These are phyloP conservation scores for Naumovozyma baii DNA, from an alignment of 805 yeast species.

Conservation along the genomic window DNA sequence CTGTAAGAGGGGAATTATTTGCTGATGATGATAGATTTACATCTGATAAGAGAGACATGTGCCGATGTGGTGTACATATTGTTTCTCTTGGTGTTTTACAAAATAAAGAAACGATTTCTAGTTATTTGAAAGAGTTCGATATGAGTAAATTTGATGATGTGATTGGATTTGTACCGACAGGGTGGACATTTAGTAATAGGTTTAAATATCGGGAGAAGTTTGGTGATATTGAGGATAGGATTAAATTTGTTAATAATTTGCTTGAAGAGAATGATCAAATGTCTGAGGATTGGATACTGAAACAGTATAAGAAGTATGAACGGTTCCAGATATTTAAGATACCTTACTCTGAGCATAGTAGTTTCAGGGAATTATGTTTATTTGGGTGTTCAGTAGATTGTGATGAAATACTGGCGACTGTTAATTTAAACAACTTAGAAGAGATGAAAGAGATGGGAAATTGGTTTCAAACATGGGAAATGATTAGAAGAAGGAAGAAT, in stretches of 20 bases:
- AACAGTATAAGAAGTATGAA: constrained; percentile 28
- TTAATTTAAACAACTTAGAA: constrained; percentile 34
- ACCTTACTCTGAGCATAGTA: constrained; percentile 93
- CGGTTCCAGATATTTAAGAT: constrained; percentile 45
- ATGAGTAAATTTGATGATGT: constrained; percentile 28
- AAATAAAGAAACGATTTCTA: constrained; percentile 26
- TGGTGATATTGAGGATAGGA: constrained; percentile 10
- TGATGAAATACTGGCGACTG: constrained; percentile 67
- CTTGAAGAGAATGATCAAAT: constrained; percentile 9
- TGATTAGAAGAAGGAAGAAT: constrained; percentile 4
- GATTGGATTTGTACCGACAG: constrained; percentile 78
- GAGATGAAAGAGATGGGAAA: constrained; percentile 23
- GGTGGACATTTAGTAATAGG: constrained; percentile 60
- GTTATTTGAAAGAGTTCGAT: constrained; percentile 12
- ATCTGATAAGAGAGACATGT: background rate
- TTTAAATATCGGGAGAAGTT: constrained; percentile 9
- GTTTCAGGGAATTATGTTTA: constrained; percentile 66
- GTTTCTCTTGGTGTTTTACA: constrained; percentile 55
- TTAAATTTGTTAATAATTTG: constrained; percentile 9
- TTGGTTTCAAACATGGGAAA: constrained; percentile 32
- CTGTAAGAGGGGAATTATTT: constrained; percentile 2
- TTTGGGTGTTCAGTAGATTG: constrained; percentile 49
- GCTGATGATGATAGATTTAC: constrained; percentile 2
- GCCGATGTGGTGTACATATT: constrained; percentile 41
- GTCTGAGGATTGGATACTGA: constrained; percentile 12